Conservation (phyloP, 129 eudicot genomes). For the Saposhnikovia divaricata region DNA sequence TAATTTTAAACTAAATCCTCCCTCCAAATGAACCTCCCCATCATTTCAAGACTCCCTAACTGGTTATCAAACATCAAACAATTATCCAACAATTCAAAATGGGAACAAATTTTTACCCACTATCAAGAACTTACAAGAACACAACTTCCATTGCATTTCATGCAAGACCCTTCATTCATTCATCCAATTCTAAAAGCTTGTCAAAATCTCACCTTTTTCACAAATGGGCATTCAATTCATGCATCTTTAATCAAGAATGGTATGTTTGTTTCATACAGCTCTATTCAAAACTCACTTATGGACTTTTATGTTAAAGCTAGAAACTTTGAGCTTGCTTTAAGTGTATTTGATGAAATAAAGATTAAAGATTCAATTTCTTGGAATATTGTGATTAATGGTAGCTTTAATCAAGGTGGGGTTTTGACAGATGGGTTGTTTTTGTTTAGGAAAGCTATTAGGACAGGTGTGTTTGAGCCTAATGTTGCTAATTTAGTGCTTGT, state of each 20-base stretch:
- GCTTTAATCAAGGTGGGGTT: slow-evolving; percentile 31
- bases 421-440: slow-evolving; percentile 35
- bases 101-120: slow-evolving; percentile 38
- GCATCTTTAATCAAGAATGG: slow-evolving; percentile 65
- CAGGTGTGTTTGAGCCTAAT: slow-evolving; percentile 56
- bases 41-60: slow-evolving; percentile 27
- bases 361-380: slow-evolving; percentile 64
- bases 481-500: slow-evolving; percentile 60
- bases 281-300: slow-evolving; percentile 51
- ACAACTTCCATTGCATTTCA: slow-evolving; percentile 19
- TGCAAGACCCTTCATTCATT: slow-evolving; percentile 43
- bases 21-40: slow-evolving; percentile 25
- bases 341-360: slow-evolving; percentile 30
- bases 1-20: neutral
- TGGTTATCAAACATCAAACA: slow-evolving; percentile 38
- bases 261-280: slow-evolving; percentile 38
- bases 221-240: slow-evolving; percentile 50
- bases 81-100: slow-evolving; percentile 26
- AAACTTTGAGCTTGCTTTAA: slow-evolving; percentile 25
- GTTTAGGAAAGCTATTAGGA: slow-evolving; percentile 42
- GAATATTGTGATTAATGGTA: slow-evolving; percentile 57
- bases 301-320: slow-evolving; percentile 72
- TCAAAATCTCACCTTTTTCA: slow-evolving; percentile 30
- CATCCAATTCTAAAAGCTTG: slow-evolving; percentile 66
- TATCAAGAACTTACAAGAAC: slow-evolving; percentile 29